Base-by-base conservation (phyloP, 2,329 filamentous ascomycete species). In the Xylaria sp. region DNA sequence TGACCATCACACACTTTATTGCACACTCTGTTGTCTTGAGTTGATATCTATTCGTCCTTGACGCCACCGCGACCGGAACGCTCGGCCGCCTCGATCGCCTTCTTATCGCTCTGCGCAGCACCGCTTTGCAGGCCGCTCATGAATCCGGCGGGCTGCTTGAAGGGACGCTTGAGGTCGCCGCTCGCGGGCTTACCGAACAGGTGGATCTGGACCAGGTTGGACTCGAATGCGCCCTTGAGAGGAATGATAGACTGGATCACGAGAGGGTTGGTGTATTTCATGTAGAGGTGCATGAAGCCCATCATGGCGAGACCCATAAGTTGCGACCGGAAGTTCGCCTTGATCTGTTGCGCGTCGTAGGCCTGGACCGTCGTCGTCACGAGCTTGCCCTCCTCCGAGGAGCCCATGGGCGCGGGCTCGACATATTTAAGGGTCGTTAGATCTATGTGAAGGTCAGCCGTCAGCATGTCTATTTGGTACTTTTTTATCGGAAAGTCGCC, bases 261-360 rank as follows among this genome's bases (percentile, higher is more conserved):
- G 53, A 99, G 91, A 41, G 95, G 95, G 88, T 98, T 99, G 82
- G 93, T 98, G 89, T 98, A 99, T 79, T 97, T 93, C 85, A 99
- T 91, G 88, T 98, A 99, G 65, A 99, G 70, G 83, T 99, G 95
- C 94, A 99, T 98, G 75, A 97, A 91, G 65, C 80, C 88, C 94
- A 99, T 98, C 93, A 99, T 99, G 78, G 86, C 93, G 61, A 99
- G 84, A 63, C 95, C 95, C 91, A 97, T 98, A 73, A 96, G 81
- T 82, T 98, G 94, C 67, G 89, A 86, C 79, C 95, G 95, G 85
- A 94, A 92, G 68, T 92, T 85, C 67, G 86, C 83, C 80, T 90
- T 90, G 75, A 98, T 85, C 83, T 98, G 94, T 72, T 85, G 81
- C 73, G 88, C 84, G 79, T 99, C 95, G 85, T 99, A 99, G 74